Percentiles rank a stretch among this genome's conserved stretches.
phyloP scores from a whole-genome alignment of 1,284 basidiomycete species.

The Dichomitus squalens region DNA sequence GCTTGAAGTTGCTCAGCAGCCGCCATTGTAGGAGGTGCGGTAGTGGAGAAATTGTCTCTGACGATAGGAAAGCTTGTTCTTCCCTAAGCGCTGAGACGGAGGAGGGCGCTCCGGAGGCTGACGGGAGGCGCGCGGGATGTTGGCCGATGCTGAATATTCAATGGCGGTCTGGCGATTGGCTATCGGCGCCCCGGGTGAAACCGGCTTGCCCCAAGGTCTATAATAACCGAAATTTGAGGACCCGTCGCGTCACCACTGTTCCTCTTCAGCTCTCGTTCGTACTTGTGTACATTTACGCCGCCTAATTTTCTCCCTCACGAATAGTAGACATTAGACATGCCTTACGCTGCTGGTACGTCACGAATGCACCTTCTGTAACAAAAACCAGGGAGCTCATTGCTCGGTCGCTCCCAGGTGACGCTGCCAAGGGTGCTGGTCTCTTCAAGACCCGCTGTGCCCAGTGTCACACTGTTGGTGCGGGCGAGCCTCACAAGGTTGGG shows the following conservation, averaged over 20 bases:
- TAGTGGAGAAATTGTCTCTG: too few relatives aligned
- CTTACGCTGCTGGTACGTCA: constrained; percentile 36
- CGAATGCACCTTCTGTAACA: not conserved
- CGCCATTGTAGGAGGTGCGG: too few relatives aligned
- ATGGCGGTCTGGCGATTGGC: constrained; percentile 20
- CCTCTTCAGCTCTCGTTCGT: constrained; percentile 18
- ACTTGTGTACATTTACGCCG: constrained; percentile 24
- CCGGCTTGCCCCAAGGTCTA: constrained; percentile 19
- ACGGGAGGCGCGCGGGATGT: constrained; percentile 5
- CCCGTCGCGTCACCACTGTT: constrained; percentile 20
- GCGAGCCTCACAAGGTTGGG: constrained; percentile 88
- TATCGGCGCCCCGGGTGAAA: constrained; percentile 17
- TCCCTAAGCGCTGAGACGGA: too few relatives aligned
- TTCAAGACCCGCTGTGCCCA: constrained; percentile 98
- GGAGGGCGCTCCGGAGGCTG: constrained; percentile 11
- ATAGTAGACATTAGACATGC: constrained; percentile 36
- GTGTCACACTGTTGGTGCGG: constrained; percentile 90
- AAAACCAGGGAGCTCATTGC: constrained; percentile 2
- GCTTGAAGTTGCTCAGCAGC: too few relatives aligned
- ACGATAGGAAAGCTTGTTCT: too few relatives aligned
- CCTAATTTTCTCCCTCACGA: constrained; percentile 29
- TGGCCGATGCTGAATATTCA: constrained; percentile 3
- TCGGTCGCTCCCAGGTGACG: constrained; percentile 65
- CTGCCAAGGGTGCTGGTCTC: constrained; percentile 85
- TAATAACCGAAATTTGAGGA: constrained; percentile 34